A percentile compares a stretch with the other conserved stretches of the same genome.
Conservation (phyloP, 805 yeast species). For the Candida nemodendra region DNA sequence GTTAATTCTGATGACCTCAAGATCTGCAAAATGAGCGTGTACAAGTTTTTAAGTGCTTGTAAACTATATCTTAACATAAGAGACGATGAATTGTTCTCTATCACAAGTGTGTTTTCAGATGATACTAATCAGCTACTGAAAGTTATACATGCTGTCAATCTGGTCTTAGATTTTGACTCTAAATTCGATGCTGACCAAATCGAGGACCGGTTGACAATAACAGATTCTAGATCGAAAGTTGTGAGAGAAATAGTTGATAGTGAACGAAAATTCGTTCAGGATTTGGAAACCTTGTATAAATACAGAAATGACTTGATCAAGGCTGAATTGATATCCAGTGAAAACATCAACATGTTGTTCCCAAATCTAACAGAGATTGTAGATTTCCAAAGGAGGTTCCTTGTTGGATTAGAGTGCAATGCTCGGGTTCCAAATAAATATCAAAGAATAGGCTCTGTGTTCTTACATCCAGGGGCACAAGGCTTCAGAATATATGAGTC, state of each 20-base stretch:
- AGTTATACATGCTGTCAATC: constrained; percentile 69
- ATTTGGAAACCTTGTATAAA: constrained; percentile 67
- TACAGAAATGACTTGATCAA: constrained; percentile 68
- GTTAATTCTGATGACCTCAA: constrained; percentile 78
- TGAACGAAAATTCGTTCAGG: constrained; percentile 91
- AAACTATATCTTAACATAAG: constrained; percentile 69
- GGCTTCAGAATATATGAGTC: constrained; percentile 90
- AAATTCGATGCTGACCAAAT: constrained; percentile 24
- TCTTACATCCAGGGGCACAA: constrained; percentile 73
- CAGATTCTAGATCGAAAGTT: constrained; percentile 70
- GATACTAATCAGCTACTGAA: constrained; percentile 74
- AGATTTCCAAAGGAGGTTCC: constrained; percentile 87
- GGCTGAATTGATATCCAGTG: constrained; percentile 69
- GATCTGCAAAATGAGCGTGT: constrained; percentile 83
- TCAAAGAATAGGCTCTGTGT: constrained; percentile 87
- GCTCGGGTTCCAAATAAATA: constrained; percentile 67
- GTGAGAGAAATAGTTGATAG: constrained; percentile 83
- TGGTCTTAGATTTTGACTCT: constrained; percentile 57
- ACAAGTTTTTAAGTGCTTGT: constrained; percentile 86
- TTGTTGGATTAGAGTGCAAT: constrained; percentile 88
- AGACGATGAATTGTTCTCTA: constrained; percentile 83
- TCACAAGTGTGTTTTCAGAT: constrained; percentile 84
- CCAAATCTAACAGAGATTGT: constrained; percentile 82
- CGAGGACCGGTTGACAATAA: constrained; percentile 30
- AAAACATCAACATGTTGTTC: constrained; percentile 75